These are phyloP conservation scores for Kazachstania bromeliacearum DNA, from an alignment of 805 yeast species.

Conservation along the genomic window DNA sequence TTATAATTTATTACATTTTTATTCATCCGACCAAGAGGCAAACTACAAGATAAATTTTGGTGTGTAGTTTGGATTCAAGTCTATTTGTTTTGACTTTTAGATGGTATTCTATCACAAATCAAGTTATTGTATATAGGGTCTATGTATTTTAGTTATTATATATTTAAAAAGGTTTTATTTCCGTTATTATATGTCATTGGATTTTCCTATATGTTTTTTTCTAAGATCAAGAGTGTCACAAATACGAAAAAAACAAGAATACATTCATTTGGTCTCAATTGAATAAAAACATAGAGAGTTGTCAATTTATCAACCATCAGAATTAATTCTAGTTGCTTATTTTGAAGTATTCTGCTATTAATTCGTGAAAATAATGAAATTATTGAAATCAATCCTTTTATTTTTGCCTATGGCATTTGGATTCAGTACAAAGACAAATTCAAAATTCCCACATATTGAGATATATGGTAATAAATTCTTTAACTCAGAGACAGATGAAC, in stretches of 20 bases:
- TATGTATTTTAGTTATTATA: conserved; percentile 17
- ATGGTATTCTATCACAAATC: neutral
- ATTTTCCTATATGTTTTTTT: no score
- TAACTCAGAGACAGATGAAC: conserved; percentile 59
- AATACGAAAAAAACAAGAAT: neutral
- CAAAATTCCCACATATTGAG: conserved; percentile 37
- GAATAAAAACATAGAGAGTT: neutral
- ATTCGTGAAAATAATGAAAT: no score
- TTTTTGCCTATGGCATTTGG: no score
- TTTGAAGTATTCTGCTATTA: no score
- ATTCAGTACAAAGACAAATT: no score
- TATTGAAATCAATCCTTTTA: no score
- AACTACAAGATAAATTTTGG: conserved; percentile 2
- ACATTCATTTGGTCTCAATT: neutral
- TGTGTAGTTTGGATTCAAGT: conserved; percentile 1
- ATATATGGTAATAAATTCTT: conserved; percentile 70
- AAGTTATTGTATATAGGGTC: conserved; percentile 10
- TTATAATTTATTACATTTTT: neutral
- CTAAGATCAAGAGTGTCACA: no score
- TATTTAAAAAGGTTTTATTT: conserved; percentile 6
- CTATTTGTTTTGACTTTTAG: conserved; percentile 4
- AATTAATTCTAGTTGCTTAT: no score
- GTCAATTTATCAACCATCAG: neutral
- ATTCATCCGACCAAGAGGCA: conserved; percentile 1
- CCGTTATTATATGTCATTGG: neutral